Base-by-base conservation (phyloP, 2,329 filamentous ascomycete genomes). In the Aspergillus sp. region DNA sequence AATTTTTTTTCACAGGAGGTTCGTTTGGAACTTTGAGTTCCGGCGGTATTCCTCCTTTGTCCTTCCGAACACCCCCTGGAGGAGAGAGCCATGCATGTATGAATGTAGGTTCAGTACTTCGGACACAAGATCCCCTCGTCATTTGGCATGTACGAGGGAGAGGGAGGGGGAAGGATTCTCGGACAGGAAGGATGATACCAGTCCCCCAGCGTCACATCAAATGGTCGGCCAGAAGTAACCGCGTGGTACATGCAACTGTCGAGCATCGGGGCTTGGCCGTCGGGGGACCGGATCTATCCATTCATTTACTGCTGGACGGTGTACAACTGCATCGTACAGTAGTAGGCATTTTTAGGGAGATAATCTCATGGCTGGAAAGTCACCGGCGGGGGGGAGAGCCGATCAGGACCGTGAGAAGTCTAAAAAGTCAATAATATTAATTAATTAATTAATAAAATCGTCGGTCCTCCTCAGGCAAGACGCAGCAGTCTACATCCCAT, bases 181-280 rank as follows among this genome's bases (percentile, higher is more conserved):
- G 11, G 45, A 47, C 22, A 24, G 12, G 45, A 20, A 47, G 45
- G 45, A 47, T 47, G 45, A 16, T 47, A 9, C 45, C 18, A 12
- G 45, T 49, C 45, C 7, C 26, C 18, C 53, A 54, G 49, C n/a
- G 36, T 47, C 18, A 51, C 32, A 47, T 47, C 47, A 36, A 56
- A 51, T 56, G 20, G 46, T 26, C 49, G 54, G 31, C 49, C 22
- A n/a, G 46, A 56, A 55, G 54, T 36, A 55, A 55, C 31, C 54
- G 54, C 54, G 46, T 55, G 54, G 54, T 46, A 55, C 49, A 55
- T 32, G 24, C 46, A 49, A 24, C 45, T 22, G 45, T 49, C 14
- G 20, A 51, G n/a, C 18, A 20, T 16, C 20, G 22, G 20, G 46
- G 49, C 54, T 56, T 51, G 54, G 54, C 54, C 54, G 54, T 56